A percentile compares a stretch with the other conserved stretches of the same genome.
Evolutionary conservation across 139 green algal species (phyloP).

Genomic region (Tetraselmis striata): DNA sequence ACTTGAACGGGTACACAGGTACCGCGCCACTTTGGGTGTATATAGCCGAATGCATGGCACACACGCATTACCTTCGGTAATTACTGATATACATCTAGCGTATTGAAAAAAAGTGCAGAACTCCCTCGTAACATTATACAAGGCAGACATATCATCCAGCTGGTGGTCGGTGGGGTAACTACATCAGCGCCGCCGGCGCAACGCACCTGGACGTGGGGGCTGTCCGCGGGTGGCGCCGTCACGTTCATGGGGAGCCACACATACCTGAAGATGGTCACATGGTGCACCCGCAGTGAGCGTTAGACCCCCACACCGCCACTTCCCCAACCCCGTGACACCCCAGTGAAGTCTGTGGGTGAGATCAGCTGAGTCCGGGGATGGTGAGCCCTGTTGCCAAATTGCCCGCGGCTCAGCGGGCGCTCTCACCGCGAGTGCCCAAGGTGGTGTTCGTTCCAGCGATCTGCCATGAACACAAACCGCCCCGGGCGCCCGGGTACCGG

Average conservation of each 20-base stretch:
- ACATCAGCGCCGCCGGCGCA: neutral
- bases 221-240: neutral
- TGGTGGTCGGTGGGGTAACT: no score
- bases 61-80: no score
- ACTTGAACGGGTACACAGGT: no score
- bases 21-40: no score
- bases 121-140: no score
- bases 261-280: conserved; percentile 12
- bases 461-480: conserved; percentile 30
- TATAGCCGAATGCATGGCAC: no score
- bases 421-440: conserved; percentile 17
- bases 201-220: neutral
- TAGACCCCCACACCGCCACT: neutral
- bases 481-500: conserved; percentile 4
- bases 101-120: no score
- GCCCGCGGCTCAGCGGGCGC: no score
- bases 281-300: neutral
- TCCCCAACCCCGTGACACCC: neutral
- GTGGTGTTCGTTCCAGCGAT: conserved; percentile 20
- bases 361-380: neutral
- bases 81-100: no score
- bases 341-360: neutral
- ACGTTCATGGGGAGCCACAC: conserved; percentile 35
- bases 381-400: neutral
- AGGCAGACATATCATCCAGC: no score